Conservation (phyloP, 768 basidiomycete species). For the Leccinum longicurvipes region DNA sequence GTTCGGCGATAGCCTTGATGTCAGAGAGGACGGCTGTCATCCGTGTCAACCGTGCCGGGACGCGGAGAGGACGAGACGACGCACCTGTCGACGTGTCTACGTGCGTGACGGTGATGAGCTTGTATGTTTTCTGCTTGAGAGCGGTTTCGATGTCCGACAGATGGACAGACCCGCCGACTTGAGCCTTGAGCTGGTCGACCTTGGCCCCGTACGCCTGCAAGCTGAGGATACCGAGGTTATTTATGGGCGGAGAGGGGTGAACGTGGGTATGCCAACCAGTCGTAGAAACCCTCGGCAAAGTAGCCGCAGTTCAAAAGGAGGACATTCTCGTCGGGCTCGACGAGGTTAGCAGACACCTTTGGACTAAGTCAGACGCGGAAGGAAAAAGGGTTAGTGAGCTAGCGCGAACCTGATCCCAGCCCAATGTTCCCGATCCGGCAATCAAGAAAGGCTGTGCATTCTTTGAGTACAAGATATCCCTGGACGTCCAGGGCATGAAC, state of each 20-base stretch:
- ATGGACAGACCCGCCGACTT: slow-evolving; percentile 74
- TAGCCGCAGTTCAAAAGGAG: slow-evolving; percentile 90
- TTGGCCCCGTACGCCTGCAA: slow-evolving; percentile 85
- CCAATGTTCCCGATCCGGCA: slow-evolving; percentile 91
- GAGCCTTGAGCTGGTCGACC: slow-evolving; percentile 79
- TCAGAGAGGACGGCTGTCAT: slow-evolving; percentile 76
- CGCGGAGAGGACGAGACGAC: background rate
- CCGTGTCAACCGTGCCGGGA: background rate
- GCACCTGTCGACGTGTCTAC: slow-evolving; percentile 86
- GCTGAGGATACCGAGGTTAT: slow-evolving; percentile 35
- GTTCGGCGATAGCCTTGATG: slow-evolving; percentile 69
- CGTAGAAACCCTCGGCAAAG: slow-evolving; percentile 88
- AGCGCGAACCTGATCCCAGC: slow-evolving; percentile 83
- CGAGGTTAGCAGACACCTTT: slow-evolving; percentile 84
- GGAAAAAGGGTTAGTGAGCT: background rate
- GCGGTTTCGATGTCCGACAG: slow-evolving; percentile 60
- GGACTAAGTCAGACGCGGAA: slow-evolving; percentile 2
- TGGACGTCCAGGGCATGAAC: slow-evolving; percentile 19
- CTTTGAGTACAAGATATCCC: slow-evolving; percentile 75
- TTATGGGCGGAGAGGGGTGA: background rate
- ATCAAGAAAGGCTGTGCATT: slow-evolving; percentile 89
- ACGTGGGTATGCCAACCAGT: slow-evolving; percentile 54
- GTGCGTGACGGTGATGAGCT: slow-evolving; percentile 89
- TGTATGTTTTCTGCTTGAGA: slow-evolving; percentile 78
- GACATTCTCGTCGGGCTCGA: slow-evolving; percentile 75